A percentile compares a stretch with the other conserved stretches of the same genome.
These are phyloP conservation scores for Phycomyces blakesleeanus DNA, from an alignment of 192 early-diverging fungal genomes.

Conservation along the genomic window DNA sequence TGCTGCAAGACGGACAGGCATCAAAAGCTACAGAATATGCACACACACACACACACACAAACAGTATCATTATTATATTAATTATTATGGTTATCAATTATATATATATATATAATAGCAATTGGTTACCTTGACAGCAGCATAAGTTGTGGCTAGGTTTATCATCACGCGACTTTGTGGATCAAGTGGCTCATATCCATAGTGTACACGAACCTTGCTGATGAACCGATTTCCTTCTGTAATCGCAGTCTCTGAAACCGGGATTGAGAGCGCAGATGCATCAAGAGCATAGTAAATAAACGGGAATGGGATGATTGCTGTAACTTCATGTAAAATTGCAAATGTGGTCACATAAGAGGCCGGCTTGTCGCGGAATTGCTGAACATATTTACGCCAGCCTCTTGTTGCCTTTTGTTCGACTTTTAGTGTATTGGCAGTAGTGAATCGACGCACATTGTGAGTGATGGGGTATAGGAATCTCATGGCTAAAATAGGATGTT, in stretches of 20 bases:
- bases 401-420: background rate
- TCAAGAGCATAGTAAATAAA: constrained; percentile 66
- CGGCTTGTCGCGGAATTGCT: constrained; percentile 61
- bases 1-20: constrained; percentile 63
- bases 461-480: too few species aligned
- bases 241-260: constrained; percentile 66
- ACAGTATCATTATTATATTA: background rate
- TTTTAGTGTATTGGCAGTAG: background rate
- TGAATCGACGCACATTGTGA: too few species aligned
- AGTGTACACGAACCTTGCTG: constrained; percentile 48
- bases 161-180: constrained; percentile 54
- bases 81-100: background rate
- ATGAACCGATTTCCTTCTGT: constrained; percentile 56
- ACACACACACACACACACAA: background rate
- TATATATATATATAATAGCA: background rate
- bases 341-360: constrained; percentile 71
- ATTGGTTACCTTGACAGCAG: constrained; percentile 68
- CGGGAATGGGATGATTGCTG: constrained; percentile 77
- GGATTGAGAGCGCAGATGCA: constrained; percentile 51
- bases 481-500: too few species aligned
- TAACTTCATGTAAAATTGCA: constrained; percentile 82
- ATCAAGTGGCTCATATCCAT: constrained; percentile 49
- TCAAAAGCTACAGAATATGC: constrained; percentile 35
- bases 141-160: constrained; percentile 77
- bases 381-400: constrained; percentile 29